Conservation (phyloP, 371 early-diverging fungal genomes). For the Fennellomyces sp. region DNA sequence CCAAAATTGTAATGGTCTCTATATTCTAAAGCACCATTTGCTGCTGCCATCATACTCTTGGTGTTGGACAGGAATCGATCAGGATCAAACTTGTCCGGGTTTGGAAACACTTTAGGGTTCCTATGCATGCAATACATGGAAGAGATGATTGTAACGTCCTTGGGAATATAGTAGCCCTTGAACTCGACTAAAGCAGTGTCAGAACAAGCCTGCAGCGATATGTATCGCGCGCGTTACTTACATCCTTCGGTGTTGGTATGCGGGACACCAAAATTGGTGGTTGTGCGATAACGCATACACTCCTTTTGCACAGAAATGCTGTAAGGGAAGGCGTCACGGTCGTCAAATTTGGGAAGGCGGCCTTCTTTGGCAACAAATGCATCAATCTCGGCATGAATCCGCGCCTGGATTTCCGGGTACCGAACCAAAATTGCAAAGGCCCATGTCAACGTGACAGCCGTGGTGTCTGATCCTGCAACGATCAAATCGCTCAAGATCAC, state of each 20-base stretch:
- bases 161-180: conserved; percentile 11
- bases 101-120: conserved; percentile 8
- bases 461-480: conserved; percentile 24
- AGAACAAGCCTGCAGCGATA: not conserved
- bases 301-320: conserved; percentile 20
- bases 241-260: conserved; percentile 14
- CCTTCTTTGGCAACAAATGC: conserved; percentile 11
- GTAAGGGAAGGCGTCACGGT: conserved; percentile 20
- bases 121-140: conserved; percentile 20
- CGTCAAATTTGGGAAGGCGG: conserved; percentile 12
- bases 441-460: conserved; percentile 21
- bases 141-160: conserved; percentile 3
- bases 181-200: not conserved
- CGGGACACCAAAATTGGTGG: conserved; percentile 17
- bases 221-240: not conserved
- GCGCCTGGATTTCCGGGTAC: conserved; percentile 20
- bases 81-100: conserved; percentile 17
- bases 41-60: conserved; percentile 13
- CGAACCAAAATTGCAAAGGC: conserved; percentile 24
- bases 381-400: conserved; percentile 17
- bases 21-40: conserved; percentile 12
- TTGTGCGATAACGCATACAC: conserved; percentile 17
- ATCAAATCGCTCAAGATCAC: conserved; percentile 14
- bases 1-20: conserved; percentile 26
- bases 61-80: conserved; percentile 17